These are phyloP conservation scores for Fusarium subglutinans DNA, from an alignment of 2,329 filamentous ascomycete genomes.

Conservation along the genomic window DNA sequence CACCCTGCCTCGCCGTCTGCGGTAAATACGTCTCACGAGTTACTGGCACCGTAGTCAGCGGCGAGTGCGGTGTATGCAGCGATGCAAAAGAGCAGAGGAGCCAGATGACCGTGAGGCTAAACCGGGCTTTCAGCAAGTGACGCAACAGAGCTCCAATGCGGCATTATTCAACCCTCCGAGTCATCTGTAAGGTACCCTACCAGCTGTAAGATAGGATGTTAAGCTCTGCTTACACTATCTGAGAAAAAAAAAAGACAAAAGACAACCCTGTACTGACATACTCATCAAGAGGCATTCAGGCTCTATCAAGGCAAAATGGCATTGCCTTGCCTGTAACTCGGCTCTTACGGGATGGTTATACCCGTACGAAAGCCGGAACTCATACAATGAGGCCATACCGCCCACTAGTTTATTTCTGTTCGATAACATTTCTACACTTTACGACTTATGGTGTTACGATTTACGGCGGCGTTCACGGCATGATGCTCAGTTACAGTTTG, in stretches of 20 bases:
- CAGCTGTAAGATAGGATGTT: background rate
- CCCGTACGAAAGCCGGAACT: background rate
- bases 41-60: slow-evolving; percentile 34
- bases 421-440: slow-evolving; percentile 12
- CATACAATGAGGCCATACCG: background rate
- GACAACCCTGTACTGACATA: slow-evolving; percentile 2
- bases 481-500: slow-evolving; percentile 12
- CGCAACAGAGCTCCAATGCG: background rate
- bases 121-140: slow-evolving; percentile 38
- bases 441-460: slow-evolving; percentile 32
- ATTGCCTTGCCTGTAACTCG: background rate
- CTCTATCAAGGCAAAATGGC: background rate
- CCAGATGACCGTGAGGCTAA: slow-evolving; percentile 34
- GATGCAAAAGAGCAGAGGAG: slow-evolving; percentile 35
- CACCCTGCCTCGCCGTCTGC: slow-evolving; percentile 37
- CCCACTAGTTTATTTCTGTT: background rate
- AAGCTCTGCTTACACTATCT: slow-evolving; percentile 19
- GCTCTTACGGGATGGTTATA: background rate
- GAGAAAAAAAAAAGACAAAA: background rate
- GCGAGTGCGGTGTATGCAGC: slow-evolving; percentile 40
- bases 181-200: slow-evolving; percentile 8
- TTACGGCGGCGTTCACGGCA: slow-evolving; percentile 25
- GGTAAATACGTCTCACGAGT: slow-evolving; percentile 43
- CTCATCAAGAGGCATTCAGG: background rate
- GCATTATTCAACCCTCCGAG: slow-evolving; percentile 2